Conservation (phyloP, 2,329 filamentous ascomycete species). For the Nothophoma quercina region DNA sequence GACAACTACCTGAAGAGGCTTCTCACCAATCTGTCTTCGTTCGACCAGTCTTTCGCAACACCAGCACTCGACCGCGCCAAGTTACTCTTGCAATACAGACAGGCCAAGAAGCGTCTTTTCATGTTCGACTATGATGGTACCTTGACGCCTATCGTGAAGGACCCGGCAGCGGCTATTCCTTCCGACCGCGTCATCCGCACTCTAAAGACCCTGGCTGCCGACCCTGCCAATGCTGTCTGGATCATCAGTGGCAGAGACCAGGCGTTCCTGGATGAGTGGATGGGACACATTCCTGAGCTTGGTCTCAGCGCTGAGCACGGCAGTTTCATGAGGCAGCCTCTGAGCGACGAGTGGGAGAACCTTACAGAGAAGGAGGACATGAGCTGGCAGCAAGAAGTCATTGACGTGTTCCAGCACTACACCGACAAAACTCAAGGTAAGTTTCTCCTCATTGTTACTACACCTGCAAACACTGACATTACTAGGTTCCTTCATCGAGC, state of each 20-base stretch:
- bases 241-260: conserved; percentile 97
- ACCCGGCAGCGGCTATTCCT: conserved; percentile 87
- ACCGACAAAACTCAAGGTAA: conserved; percentile 84
- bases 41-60: conserved; percentile 77
- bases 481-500: conserved; percentile 86
- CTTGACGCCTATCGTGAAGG: conserved; percentile 89
- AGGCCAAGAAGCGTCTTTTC: conserved; percentile 81
- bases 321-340: conserved; percentile 88
- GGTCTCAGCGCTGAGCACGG: conserved; percentile 98
- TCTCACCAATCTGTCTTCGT: conserved; percentile 79
- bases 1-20: conserved; percentile 79
- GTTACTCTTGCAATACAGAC: conserved; percentile 76
- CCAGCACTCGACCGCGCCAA: conserved; percentile 79
- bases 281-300: conserved; percentile 87
- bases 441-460: no score
- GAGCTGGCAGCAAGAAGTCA: conserved; percentile 88
- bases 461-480: conserved; percentile 31
- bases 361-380: conserved; percentile 87
- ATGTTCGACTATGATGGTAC: conserved; percentile 99
- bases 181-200: conserved; percentile 83
- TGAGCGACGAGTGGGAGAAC: conserved; percentile 82
- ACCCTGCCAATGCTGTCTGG: conserved; percentile 90
- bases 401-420: conserved; percentile 85
- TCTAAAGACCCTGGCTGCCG: conserved; percentile 78
- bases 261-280: conserved; percentile 85